Evolutionary conservation across 495 filamentous ascomycete genomes (phyloP).

Genomic region (Hypomontagnella monticulosa): DNA sequence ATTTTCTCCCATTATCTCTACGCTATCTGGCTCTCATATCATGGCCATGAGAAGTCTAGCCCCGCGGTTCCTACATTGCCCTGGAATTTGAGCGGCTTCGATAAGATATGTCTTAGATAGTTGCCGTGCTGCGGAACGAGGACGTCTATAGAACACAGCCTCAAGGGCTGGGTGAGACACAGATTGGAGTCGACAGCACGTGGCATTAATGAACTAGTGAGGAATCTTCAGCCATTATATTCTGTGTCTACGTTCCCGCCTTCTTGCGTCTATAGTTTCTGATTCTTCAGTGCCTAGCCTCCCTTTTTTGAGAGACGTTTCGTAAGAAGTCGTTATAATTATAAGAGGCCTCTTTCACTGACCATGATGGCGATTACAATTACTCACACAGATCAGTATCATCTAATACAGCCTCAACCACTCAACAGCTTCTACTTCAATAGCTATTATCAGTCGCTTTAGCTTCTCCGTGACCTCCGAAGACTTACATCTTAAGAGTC

Average conservation of each 20-base stretch:
- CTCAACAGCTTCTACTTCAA: not conserved
- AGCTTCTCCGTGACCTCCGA: not conserved
- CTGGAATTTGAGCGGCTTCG: constrained; percentile 13
- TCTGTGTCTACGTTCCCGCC: constrained; percentile 9
- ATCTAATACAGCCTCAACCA: constrained; percentile 1
- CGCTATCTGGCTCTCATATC: not conserved
- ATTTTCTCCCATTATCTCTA: not conserved
- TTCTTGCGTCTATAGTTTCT: constrained; percentile 9
- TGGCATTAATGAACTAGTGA: constrained; percentile 18
- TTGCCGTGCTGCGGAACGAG: constrained; percentile 13
- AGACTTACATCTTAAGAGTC: not conserved
- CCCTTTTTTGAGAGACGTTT: constrained; percentile 13
- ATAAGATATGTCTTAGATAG: constrained; percentile 27
- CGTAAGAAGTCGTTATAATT: not conserved
- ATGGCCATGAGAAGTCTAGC: not conserved
- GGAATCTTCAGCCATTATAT: constrained; percentile 41
- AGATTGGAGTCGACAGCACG: constrained; percentile 7
- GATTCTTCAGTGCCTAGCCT: constrained; percentile 24
- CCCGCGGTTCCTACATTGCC: not conserved
- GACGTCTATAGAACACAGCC: constrained; percentile 1
- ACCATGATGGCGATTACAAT: not conserved
- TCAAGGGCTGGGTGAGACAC: constrained; percentile 31
- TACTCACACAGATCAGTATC: constrained; percentile 5
- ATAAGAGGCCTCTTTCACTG: constrained; percentile 14
- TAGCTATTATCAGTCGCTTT: not conserved